Percentiles rank a stretch among this genome's conserved stretches.
Evolutionary conservation across 208 protist genomes (phyloP).

Genomic region (Trypanosoma conorhini): DNA sequence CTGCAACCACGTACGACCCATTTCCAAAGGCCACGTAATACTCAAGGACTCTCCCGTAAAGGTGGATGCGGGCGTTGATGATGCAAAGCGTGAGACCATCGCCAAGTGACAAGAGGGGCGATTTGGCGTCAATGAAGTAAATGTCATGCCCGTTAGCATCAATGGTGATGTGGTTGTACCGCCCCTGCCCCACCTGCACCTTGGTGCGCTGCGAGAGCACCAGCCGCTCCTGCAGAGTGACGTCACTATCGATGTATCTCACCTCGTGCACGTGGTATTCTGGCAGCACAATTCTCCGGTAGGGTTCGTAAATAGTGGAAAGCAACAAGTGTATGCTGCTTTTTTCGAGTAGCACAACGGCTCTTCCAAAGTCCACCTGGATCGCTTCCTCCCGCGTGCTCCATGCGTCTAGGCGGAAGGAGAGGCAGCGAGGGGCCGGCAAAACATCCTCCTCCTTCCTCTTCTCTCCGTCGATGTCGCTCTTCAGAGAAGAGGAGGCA

Average conservation of each 20-base stretch:
- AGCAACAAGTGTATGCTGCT: constrained; percentile 43
- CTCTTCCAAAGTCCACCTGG: constrained; percentile 33
- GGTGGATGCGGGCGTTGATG: constrained; percentile 51
- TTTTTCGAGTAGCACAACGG: constrained; percentile 43
- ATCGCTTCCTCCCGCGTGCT: constrained; percentile 32
- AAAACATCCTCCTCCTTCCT: background rate
- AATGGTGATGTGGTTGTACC: constrained; percentile 63
- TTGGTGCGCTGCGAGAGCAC: constrained; percentile 44
- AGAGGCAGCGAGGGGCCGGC: background rate
- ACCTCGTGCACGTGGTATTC: constrained; percentile 46
- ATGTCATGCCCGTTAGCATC: constrained; percentile 60
- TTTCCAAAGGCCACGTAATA: constrained; percentile 59
- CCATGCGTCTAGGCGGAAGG: constrained; percentile 1
- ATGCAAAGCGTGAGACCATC: constrained; percentile 72
- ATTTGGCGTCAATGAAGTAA: constrained; percentile 44
- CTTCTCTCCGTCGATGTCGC: background rate
- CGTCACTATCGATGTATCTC: constrained; percentile 43
- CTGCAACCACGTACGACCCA: constrained; percentile 66
- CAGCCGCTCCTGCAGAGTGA: constrained; percentile 48
- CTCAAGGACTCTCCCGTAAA: constrained; percentile 52
- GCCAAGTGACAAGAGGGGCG: constrained; percentile 52
- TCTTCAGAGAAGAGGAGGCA: background rate
- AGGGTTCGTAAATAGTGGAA: constrained; percentile 64
- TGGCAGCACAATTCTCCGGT: constrained; percentile 52
- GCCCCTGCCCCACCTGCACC: constrained; percentile 35